Base-by-base conservation (phyloP, 1,139 yeast species). In the Scheffersomyces illinoinensis region DNA sequence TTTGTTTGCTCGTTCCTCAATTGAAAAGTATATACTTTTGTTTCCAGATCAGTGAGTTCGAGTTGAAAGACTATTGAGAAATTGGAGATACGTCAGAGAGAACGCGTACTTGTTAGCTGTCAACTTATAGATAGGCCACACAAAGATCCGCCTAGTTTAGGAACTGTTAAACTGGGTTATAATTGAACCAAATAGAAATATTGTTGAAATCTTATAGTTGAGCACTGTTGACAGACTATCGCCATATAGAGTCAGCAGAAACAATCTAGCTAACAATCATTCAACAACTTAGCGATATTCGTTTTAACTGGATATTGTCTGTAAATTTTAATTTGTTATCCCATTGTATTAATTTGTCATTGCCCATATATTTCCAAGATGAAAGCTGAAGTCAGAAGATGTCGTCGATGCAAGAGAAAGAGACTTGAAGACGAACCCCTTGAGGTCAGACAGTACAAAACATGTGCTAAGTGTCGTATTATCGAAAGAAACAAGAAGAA, bases 321-420 rank as follows among this genome's bases (percentile, higher is more conserved):
- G 43, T 33, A 12, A 33, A 33, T 33, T 33, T 33, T 33, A 12
- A 7, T 33, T 24, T 24, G 5, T 6, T 24, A 24, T 24, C 10
- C 43, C 7, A 3, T 33, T 33, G 43, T 33, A 33, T 33, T 33
- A 33, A 4, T 33, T 33, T 10, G 43, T 14, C 43, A 33, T 12
- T 14, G 17, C 10, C 33, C 33, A 12, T 33, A 33, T 33, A 33
- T 33, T 12, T n/a, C 50, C 24, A 20, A n/a, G 5, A 60, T 60
- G 61, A 61, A 60, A 51, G 58, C 55, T 54, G 72, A 69, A 56
- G 65, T 64, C 49, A 77, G 83, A 73, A 72, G 83, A 66, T 85
- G 88, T 66, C 86, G 88, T 70, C 83, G 88, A 65, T 85, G 88
- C 73, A 85, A 85, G 66, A 73, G 87, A 61, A 81, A 82, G 78